Evolutionary conservation across 2,329 filamentous ascomycete species (phyloP), one percentile per base, ranked within the genome.

Genomic region (Raffaelea arxii): DNA sequence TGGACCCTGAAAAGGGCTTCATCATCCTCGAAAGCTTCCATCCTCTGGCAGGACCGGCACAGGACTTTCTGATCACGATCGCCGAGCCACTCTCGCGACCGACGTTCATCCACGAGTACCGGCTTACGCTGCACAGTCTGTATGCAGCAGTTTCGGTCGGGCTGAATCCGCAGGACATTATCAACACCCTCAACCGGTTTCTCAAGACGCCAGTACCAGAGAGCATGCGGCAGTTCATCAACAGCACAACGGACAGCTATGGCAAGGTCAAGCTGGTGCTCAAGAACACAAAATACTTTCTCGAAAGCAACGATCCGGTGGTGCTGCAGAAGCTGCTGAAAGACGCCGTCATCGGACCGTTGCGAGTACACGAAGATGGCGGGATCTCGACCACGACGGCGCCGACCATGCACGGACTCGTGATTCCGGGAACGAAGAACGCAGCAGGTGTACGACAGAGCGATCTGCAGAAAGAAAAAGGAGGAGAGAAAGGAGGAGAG

Each of bases 11-110:
- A 41, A 86, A 85, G 60, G 89, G 86, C 30, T 82, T 84, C 53
- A 92, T 97, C 59, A 92, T 94, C 25, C 73, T 97, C 38, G 91
- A 98, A 70, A 94, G 89, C 56, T 97, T 96, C 68, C 91, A 86
- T 44, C 86, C 90, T 3, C 72, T 92, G 47, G 89, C 91, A 48
- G 77, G 84, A 48, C 84, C 90, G 58, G 91, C 88, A 0, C 89
- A 95, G 61, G 89, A 95, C 62, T 95, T 98, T 61, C 72, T 98
- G 49, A 95, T 94, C 57, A 95, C 92, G 41, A 91, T 98, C 55
- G 87, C 91, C 52, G 91, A 98, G 67, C 92, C 91, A 18, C 73
- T 91, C 49, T 96, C 90, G 30, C 81, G 91, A 49, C 91, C 92
- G 48, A 85, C 82, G 5, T 91, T 89, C 59, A 78, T 97, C 53